Conservation (phyloP, 768 basidiomycete genomes). For the Pleurotus giganteus region DNA sequence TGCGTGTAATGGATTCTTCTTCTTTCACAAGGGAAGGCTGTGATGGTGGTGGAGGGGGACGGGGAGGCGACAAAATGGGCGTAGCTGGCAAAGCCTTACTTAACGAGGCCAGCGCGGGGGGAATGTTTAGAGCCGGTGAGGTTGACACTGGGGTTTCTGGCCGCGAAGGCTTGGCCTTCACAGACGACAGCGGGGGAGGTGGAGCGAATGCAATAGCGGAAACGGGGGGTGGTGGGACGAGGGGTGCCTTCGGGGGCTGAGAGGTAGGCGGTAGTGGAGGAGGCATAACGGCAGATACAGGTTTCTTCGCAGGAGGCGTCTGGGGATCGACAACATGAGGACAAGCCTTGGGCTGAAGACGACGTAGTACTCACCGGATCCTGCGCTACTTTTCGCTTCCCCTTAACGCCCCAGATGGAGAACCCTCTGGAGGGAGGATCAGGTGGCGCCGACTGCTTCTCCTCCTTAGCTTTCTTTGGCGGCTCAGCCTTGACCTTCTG, state of each 20-base stretch:
- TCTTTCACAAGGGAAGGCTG: not conserved
- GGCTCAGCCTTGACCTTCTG: not conserved
- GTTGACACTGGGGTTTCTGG: too few species aligned
- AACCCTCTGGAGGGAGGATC: not conserved
- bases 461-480: not conserved
- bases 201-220: not conserved
- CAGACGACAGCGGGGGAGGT: not conserved
- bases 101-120: too few species aligned
- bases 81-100: too few species aligned
- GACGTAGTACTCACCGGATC: not conserved
- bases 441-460: not conserved
- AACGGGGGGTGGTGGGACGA: too few species aligned
- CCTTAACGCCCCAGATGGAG: slow-evolving; percentile 6
- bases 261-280: not conserved
- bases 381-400: slow-evolving; percentile 1
- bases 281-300: not conserved
- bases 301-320: not conserved
- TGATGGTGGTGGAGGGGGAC: not conserved
- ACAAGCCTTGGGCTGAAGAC: not conserved
- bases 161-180: too few species aligned
- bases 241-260: not conserved
- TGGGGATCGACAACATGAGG: not conserved
- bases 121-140: too few species aligned
- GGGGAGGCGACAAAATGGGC: not conserved
- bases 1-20: not conserved